These are phyloP conservation scores for Phytophthora parvispora DNA, from an alignment of 352 stramenopile species.

Conservation along the genomic window DNA sequence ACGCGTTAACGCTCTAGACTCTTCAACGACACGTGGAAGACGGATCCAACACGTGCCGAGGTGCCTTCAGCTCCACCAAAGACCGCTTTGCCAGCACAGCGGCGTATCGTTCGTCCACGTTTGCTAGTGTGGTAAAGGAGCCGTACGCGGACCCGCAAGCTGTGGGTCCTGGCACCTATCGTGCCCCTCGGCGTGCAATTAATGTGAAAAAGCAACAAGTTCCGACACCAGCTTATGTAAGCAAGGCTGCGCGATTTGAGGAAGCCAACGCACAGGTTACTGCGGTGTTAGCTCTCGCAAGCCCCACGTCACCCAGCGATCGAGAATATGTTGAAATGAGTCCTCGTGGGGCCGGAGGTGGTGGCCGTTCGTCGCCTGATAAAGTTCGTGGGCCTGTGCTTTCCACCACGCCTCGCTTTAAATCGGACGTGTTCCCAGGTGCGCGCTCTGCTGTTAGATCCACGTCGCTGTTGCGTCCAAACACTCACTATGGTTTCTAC, in stretches of 20 bases:
- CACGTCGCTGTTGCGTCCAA: neutral
- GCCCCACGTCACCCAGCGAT: conserved; percentile 12
- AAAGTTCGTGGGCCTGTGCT: conserved; percentile 59
- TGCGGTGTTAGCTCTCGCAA: conserved; percentile 42
- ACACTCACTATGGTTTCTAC: neutral
- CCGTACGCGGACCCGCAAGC: conserved; percentile 69
- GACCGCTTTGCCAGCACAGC: conserved; percentile 74
- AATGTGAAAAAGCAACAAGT: conserved; percentile 73
- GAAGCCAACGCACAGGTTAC: conserved; percentile 65
- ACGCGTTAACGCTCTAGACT: conserved; percentile 24
- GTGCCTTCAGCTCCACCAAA: conserved; percentile 70
- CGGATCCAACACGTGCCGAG: conserved; percentile 56
- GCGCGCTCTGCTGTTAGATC: neutral
- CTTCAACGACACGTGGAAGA: conserved; percentile 61
- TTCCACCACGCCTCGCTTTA: conserved; percentile 76
- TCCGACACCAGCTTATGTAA: conserved; percentile 64
- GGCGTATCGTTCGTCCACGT: conserved; percentile 73
- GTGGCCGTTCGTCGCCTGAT: conserved; percentile 32
- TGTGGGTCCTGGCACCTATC: conserved; percentile 71
- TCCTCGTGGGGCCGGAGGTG: conserved; percentile 18
- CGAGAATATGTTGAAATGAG: conserved; percentile 22
- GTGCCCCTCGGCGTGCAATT: conserved; percentile 63
- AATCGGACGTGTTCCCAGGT: conserved; percentile 76
- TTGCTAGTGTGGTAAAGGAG: conserved; percentile 80
- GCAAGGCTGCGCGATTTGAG: conserved; percentile 65